These are phyloP conservation scores for Pythium vanterpoolii DNA, from an alignment of 352 stramenopile species.

Conservation along the genomic window DNA sequence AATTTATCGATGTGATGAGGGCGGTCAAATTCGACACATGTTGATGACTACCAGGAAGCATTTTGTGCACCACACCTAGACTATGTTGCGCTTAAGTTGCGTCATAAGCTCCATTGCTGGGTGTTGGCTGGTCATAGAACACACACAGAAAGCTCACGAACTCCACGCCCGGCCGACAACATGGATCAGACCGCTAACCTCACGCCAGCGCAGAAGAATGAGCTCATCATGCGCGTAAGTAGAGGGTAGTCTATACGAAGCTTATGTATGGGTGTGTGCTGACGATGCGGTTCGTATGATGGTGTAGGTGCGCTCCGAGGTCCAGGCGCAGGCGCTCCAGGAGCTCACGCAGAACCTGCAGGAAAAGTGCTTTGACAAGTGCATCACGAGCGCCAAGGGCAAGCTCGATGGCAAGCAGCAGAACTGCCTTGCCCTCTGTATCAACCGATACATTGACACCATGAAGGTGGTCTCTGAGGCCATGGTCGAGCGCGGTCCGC, in stretches of 20 bases:
- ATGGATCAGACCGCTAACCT: conserved; percentile 77
- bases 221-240: conserved; percentile 78
- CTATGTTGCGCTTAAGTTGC: conserved; percentile 22
- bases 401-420: conserved; percentile 90
- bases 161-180: conserved; percentile 13
- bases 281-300: neutral
- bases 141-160: conserved; percentile 5
- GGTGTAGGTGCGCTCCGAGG: conserved; percentile 70
- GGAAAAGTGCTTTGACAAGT: conserved; percentile 91
- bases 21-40: conserved; percentile 12
- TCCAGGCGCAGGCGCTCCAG: conserved; percentile 80
- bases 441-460: conserved; percentile 90
- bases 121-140: conserved; percentile 13
- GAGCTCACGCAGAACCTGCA: conserved; percentile 85
- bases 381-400: conserved; percentile 70
- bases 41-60: conserved; percentile 24
- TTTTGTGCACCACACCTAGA: neutral
- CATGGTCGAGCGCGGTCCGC: conserved; percentile 69
- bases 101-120: neutral
- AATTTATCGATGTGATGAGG: conserved; percentile 4
- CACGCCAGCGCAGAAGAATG: conserved; percentile 80
- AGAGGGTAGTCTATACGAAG: neutral
- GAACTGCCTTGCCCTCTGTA: conserved; percentile 86
- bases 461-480: conserved; percentile 88
- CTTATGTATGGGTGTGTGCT: neutral